These are phyloP conservation scores for Phytophthora idaei DNA, from an alignment of 352 stramenopile species.

Conservation along the genomic window DNA sequence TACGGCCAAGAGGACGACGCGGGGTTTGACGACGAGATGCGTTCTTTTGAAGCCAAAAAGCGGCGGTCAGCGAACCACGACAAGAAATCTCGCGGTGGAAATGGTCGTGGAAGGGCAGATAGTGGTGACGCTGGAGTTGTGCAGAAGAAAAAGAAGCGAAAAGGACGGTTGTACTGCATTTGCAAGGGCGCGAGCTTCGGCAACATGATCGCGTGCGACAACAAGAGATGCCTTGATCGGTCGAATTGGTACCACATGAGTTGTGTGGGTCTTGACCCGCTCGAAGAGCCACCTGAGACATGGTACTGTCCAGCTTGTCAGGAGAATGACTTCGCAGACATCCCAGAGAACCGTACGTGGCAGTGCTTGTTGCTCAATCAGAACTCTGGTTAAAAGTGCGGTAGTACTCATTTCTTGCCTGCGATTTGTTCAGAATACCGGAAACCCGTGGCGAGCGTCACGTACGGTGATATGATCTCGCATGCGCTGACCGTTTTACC, in stretches of 20 bases:
- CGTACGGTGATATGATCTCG: slow-evolving; percentile 91
- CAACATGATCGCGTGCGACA: slow-evolving; percentile 87
- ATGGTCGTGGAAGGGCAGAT: slow-evolving; percentile 15
- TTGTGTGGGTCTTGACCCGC: slow-evolving; percentile 65
- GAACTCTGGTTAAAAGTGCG: background rate
- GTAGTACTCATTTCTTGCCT: background rate
- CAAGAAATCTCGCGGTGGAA: slow-evolving; percentile 19
- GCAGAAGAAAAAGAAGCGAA: slow-evolving; percentile 68
- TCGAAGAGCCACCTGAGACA: slow-evolving; percentile 62
- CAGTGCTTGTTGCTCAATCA: background rate
- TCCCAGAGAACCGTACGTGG: slow-evolving; percentile 76
- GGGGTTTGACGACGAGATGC: slow-evolving; percentile 1
- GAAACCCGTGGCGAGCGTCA: slow-evolving; percentile 81
- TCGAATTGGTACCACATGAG: slow-evolving; percentile 88
- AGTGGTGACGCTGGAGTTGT: slow-evolving; percentile 9
- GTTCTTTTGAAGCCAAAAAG: slow-evolving; percentile 27
- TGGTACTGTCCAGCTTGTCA: slow-evolving; percentile 78
- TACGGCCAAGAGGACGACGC: slow-evolving; percentile 8
- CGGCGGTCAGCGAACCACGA: slow-evolving; percentile 11
- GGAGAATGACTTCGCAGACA: slow-evolving; percentile 50
- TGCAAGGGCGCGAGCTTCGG: slow-evolving; percentile 77
- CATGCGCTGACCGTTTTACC: slow-evolving; percentile 74
- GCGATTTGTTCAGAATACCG: slow-evolving; percentile 57
- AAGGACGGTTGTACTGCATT: slow-evolving; percentile 73
- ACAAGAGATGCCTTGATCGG: slow-evolving; percentile 76